Conservation (phyloP, 345 rosid genomes). For the Rhodamnia rubescens region DNA sequence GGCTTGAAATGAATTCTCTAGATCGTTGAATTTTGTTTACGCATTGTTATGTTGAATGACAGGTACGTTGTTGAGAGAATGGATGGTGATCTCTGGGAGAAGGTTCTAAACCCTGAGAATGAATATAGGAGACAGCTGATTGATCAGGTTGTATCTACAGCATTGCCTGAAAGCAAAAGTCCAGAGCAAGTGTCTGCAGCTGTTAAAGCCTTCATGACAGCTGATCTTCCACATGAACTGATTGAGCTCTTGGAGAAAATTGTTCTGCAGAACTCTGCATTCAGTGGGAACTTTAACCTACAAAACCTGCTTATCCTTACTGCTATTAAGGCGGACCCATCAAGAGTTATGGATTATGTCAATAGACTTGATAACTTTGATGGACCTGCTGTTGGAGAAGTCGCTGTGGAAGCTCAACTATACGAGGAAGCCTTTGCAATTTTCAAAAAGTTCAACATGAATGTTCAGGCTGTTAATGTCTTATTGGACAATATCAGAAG, state of each 20-base stretch:
- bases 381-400: conserved; percentile 97
- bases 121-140: conserved; percentile 84
- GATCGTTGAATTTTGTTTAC: conserved; percentile 6
- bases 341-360: conserved; percentile 94
- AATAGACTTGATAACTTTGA: conserved; percentile 95
- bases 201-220: conserved; percentile 44
- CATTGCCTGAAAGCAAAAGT: conserved; percentile 57
- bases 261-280: conserved; percentile 94
- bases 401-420: conserved; percentile 85
- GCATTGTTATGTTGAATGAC: conserved; percentile 4
- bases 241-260: conserved; percentile 67
- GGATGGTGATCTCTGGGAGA: conserved; percentile 99
- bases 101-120: conserved; percentile 82
- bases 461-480: conserved; percentile 39
- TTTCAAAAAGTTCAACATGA: conserved; percentile 45
- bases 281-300: conserved; percentile 93
- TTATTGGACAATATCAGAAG: conserved; percentile 30
- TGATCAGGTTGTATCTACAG: conserved; percentile 97
- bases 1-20: not conserved
- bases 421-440: conserved; percentile 64
- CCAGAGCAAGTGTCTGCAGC: conserved; percentile 49
- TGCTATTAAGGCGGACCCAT: conserved; percentile 92
- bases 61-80: conserved; percentile 99
- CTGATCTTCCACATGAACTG: conserved; percentile 39
- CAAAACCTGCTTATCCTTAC: conserved; percentile 96